Base-by-base conservation (phyloP, 139 green algal species). In the Coelastrella sp. region DNA sequence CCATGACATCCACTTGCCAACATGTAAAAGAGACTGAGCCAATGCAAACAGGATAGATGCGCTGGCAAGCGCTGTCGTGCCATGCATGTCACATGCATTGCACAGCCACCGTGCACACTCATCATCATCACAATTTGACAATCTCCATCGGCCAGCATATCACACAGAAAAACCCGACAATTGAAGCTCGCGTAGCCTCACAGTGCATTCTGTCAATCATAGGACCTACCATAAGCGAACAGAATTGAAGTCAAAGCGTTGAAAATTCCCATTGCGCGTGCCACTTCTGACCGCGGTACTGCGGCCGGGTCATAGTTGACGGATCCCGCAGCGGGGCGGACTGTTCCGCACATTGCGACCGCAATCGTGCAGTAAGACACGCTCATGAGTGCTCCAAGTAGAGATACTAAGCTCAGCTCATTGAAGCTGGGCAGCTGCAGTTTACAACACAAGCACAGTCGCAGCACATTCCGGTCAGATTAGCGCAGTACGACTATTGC, bases 291-390 rank as follows among this genome's bases (percentile, higher is more conserved):
- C 7, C 65, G 64, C 0, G 32, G 56, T 10, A 86, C 86, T 7
- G 6, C 23, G 2, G 5, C 6, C 0, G 86, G 75, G 5, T 57
- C n/a, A 19, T 90, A 86, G 76, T 90, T 84, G 76, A 89, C 84
- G 3, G n/a, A 66, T 56, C 64, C 58, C 11, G n/a, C 8, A 19
- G 14, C 74, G 10, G 86, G 86, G 3, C 10, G 73, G 75, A 93
- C 76, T 0, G 65, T 64, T 5, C 20, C 23, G 5, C 75, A 77
- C 59, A 95, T 71, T 3, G 76, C 92, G 7, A 94, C 88, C 2
- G 94, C 94, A 7, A 96, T 92, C 60, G 88, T 91, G 78, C 83
- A 94, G 88, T 96, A 96, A 61, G 64, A 32, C 5, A 95, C 73
- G 20, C 85, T 93, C 88, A 93, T 95, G 6, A 94, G 64, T 0